These are phyloP conservation scores for Clavaria fumosa DNA, from an alignment of 768 basidiomycete species.

Conservation along the genomic window DNA sequence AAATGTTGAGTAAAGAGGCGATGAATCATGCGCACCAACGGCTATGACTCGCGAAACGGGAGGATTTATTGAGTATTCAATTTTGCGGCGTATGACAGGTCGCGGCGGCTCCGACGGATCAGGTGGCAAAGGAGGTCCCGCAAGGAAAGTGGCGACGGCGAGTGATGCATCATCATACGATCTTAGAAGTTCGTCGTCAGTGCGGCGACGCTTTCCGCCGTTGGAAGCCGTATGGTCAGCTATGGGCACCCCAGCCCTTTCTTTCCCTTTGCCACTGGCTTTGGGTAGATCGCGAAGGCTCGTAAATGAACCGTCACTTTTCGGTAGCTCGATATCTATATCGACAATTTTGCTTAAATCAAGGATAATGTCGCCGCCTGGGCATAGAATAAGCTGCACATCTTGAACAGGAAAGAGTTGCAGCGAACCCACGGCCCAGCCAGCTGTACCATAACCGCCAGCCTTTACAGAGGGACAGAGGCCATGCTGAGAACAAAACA, in stretches of 20 bases:
- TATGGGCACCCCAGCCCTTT: slow-evolving; percentile 12
- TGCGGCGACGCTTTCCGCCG: slow-evolving; percentile 38
- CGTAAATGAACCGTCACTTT: slow-evolving; percentile 36
- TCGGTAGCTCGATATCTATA: slow-evolving; percentile 51
- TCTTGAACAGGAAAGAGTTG: too few species aligned
- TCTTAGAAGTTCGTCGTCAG: slow-evolving; percentile 36
- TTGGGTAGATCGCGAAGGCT: slow-evolving; percentile 41
- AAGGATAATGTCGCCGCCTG: slow-evolving; percentile 74
- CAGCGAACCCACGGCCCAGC: slow-evolving; percentile 81
- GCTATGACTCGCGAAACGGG: too few species aligned
- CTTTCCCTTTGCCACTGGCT: slow-evolving; percentile 42
- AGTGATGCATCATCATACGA: slow-evolving; percentile 41
- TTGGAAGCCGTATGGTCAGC: slow-evolving; percentile 9
- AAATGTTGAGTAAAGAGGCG: neutral
- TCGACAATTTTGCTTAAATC: slow-evolving; percentile 60
- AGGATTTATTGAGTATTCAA: slow-evolving; percentile 12
- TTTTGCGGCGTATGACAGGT: slow-evolving; percentile 22
- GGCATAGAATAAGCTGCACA: too few species aligned
- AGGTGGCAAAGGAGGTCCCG: slow-evolving; percentile 16
- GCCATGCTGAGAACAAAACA: slow-evolving; percentile 56
- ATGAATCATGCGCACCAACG: neutral
- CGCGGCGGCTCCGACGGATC: neutral
- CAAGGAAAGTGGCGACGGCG: slow-evolving; percentile 35
- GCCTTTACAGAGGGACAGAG: slow-evolving; percentile 74
- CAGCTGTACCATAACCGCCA: slow-evolving; percentile 84